Conservation (phyloP, 2,329 filamentous ascomycete genomes). For the Cercospora sesami region DNA sequence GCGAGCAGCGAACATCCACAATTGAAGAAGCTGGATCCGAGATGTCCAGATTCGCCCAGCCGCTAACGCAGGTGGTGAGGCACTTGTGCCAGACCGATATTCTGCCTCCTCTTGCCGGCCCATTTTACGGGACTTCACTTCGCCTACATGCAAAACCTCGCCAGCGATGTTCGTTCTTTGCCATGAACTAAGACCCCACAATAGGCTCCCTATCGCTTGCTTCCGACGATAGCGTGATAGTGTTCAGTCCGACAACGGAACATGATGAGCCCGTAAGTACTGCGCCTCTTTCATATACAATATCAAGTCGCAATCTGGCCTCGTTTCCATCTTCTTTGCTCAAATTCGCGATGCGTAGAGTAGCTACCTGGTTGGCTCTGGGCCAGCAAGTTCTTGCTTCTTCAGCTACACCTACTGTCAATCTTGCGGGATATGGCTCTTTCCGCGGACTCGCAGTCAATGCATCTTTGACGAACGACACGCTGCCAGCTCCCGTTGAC, state of each 20-base stretch:
- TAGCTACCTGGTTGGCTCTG: conserved; percentile 28
- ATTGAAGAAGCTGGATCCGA: neutral
- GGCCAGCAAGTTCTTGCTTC: conserved; percentile 30
- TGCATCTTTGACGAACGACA: conserved; percentile 16
- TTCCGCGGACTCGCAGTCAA: conserved; percentile 24
- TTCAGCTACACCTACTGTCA: conserved; percentile 15
- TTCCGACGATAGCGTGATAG: conserved; percentile 8
- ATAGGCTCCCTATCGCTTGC: neutral
- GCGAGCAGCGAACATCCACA: neutral
- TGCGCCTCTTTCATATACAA: neutral
- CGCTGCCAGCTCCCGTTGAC: conserved; percentile 25
- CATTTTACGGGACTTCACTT: neutral
- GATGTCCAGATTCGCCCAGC: conserved; percentile 4
- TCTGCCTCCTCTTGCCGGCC: neutral
- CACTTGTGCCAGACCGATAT: conserved; percentile 1
- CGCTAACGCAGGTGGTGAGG: neutral
- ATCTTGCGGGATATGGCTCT: conserved; percentile 20
- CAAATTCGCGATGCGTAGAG: conserved; percentile 6
- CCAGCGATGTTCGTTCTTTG: neutral
- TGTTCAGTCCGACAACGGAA: conserved; percentile 10
- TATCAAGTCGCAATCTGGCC: neutral
- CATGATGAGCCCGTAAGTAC: conserved; percentile 13
- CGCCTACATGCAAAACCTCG: neutral
- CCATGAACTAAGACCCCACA: neutral
- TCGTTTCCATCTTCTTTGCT: neutral